Percentiles rank a stretch among this genome's conserved stretches.
These are phyloP conservation scores for Sapria himalayana DNA, from an alignment of 345 rosid species.

Conservation along the genomic window DNA sequence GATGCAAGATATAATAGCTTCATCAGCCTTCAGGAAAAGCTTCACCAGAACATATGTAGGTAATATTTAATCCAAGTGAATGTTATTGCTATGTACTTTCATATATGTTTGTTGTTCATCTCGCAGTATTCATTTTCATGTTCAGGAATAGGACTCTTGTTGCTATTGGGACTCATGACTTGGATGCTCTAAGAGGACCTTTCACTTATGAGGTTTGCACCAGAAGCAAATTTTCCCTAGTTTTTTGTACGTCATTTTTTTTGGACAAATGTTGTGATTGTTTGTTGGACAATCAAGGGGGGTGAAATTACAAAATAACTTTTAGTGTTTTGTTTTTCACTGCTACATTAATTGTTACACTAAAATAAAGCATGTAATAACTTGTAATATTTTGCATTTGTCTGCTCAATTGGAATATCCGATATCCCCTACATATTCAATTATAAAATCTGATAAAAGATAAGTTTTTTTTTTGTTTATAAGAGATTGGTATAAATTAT, in stretches of 20 bases:
- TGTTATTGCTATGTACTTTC: neutral
- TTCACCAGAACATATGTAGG: constrained; percentile 92
- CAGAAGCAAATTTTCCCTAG: constrained; percentile 2
- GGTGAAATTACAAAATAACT: no score
- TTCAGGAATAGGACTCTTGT: constrained; percentile 68
- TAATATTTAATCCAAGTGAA: constrained; percentile 8
- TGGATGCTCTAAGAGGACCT: constrained; percentile 73
- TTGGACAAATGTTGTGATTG: neutral
- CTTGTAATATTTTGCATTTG: no score
- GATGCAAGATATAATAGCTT: constrained; percentile 86
- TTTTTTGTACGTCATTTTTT: neutral
- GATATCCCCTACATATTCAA: no score
- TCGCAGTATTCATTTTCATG: constrained; percentile 1
- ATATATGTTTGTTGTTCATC: neutral
- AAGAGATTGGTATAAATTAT: no score
- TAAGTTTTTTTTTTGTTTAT: no score
- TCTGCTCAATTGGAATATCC: no score
- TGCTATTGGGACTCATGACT: constrained; percentile 94
- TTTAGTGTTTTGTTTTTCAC: no score
- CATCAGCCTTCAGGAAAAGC: constrained; percentile 91
- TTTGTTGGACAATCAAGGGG: no score
- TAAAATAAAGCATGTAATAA: no score
- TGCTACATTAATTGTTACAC: no score
- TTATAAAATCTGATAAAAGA: no score
- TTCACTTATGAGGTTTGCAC: constrained; percentile 74